Percentiles rank a stretch among this genome's conserved stretches.
phyloP scores from a whole-genome alignment of 306 rosid species.

The Betula pendula region DNA sequence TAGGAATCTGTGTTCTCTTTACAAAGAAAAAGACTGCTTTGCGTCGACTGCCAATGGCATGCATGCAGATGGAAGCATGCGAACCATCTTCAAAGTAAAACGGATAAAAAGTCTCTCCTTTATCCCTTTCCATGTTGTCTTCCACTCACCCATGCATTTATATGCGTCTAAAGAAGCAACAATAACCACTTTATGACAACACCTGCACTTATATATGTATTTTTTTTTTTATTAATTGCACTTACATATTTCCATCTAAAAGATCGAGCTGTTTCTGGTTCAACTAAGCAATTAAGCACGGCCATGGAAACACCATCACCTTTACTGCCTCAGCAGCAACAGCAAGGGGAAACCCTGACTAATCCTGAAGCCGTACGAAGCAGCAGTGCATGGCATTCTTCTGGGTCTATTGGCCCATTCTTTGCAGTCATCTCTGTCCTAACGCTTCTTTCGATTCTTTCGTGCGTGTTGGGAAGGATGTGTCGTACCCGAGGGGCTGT shows the following conservation, averaged over 20 bases:
- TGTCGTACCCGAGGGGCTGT: slow-evolving; percentile 21
- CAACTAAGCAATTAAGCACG: not conserved
- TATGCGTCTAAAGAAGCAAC: too few relatives aligned
- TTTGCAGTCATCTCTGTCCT: slow-evolving; percentile 67
- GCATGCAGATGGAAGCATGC: too few relatives aligned
- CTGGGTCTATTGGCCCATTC: slow-evolving; percentile 71
- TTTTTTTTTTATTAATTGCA: too few relatives aligned
- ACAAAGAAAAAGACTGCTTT: too few relatives aligned
- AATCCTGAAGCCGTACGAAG: slow-evolving; percentile 26
- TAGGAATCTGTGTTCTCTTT: too few relatives aligned
- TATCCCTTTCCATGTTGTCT: too few relatives aligned
- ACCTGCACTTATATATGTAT: too few relatives aligned
- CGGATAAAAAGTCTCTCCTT: too few relatives aligned
- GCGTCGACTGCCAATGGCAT: too few relatives aligned
- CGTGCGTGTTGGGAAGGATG: slow-evolving; percentile 54
- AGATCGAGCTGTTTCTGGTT: not conserved
- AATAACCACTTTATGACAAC: too few relatives aligned
- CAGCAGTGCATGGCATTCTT: slow-evolving; percentile 39
- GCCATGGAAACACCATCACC: slow-evolving; percentile 42
- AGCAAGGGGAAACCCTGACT: slow-evolving; percentile 22
- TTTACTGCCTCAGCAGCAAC: slow-evolving; percentile 36
- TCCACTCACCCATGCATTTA: too few relatives aligned
- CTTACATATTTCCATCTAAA: not conserved
- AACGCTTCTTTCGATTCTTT: slow-evolving; percentile 45
- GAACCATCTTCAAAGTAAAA: too few relatives aligned